Percentiles rank a stretch among this genome's conserved stretches.
phyloP scores from a whole-genome alignment of 2,329 filamentous ascomycete species.

The Lachnellula hyalina region DNA sequence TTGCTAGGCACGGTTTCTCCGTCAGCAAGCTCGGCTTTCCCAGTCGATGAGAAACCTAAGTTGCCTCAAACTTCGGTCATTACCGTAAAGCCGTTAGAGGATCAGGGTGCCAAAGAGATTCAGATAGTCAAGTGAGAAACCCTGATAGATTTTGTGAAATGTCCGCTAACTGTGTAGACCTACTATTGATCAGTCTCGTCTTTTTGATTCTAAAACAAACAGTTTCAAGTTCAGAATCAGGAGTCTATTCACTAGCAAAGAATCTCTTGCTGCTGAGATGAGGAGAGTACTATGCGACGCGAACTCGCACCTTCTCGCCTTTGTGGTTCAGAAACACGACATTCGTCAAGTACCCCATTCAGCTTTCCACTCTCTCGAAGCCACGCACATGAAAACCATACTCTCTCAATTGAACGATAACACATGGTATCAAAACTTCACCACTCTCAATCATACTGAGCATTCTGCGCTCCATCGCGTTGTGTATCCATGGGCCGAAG shows the following conservation, averaged over 20 bases:
- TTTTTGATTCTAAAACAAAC: constrained; percentile 21
- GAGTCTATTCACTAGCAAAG: constrained; percentile 24
- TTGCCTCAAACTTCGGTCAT: not conserved
- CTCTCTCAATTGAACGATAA: constrained; percentile 22
- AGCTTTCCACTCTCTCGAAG: constrained; percentile 25
- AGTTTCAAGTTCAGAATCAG: constrained; percentile 22
- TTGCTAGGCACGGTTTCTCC: constrained; percentile 2
- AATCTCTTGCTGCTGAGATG: constrained; percentile 27
- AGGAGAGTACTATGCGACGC: constrained; percentile 15
- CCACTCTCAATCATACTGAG: constrained; percentile 12
- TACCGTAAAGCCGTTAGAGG: not conserved
- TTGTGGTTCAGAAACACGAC: constrained; percentile 15
- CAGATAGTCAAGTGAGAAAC: constrained; percentile 2
- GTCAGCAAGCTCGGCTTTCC: not conserved
- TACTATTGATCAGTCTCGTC: constrained; percentile 10
- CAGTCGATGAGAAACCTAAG: not conserved
- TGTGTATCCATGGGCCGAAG: constrained; percentile 4
- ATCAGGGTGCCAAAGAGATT: constrained; percentile 4
- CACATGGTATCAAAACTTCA: constrained; percentile 26
- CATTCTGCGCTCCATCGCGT: constrained; percentile 9
- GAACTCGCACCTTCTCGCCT: constrained; percentile 21
- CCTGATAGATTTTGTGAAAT: not conserved
- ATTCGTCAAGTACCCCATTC: constrained; percentile 23
- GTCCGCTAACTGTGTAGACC: constrained; percentile 14
- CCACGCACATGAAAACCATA: constrained; percentile 27